These are phyloP conservation scores for Rhizopogon rudus DNA, from an alignment of 768 basidiomycete species.

Conservation along the genomic window DNA sequence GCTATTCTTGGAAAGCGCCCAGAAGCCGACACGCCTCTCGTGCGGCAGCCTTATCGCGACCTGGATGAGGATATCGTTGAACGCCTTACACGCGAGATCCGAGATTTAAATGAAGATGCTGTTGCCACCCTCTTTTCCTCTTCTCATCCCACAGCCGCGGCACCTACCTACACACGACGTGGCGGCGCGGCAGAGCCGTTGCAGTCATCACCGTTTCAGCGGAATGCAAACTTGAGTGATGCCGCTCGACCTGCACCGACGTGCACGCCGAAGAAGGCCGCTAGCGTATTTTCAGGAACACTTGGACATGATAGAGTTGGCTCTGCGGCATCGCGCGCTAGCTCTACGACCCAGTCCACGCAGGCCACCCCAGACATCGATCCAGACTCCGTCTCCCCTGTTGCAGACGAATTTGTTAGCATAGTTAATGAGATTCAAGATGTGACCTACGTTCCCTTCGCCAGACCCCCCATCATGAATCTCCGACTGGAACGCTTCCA, in stretches of 20 bases:
- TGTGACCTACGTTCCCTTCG: background rate
- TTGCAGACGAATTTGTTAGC: background rate
- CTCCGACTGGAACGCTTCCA: background rate
- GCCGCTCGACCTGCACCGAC: background rate
- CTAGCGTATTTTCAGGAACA: constrained; percentile 10
- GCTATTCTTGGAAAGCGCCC: constrained; percentile 31
- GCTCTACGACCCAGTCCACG: constrained; percentile 9
- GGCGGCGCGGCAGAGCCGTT: constrained; percentile 17
- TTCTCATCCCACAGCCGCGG: constrained; percentile 1
- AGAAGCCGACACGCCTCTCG: constrained; percentile 5
- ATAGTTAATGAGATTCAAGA: background rate
- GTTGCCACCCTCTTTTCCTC: background rate
- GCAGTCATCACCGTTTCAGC: constrained; percentile 11
- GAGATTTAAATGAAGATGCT: constrained; percentile 10
- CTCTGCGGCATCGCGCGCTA: constrained; percentile 10
- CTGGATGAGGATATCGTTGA: constrained; percentile 17
- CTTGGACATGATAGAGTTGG: constrained; percentile 12
- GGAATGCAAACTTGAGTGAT: background rate
- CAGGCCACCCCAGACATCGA: constrained; percentile 5
- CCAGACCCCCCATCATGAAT: no score
- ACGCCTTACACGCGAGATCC: constrained; percentile 17
- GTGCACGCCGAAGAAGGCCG: constrained; percentile 6
- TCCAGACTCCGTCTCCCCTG: background rate
- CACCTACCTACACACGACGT: constrained; percentile 6
- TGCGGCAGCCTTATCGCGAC: constrained; percentile 20